phyloP scores from a whole-genome alignment of 2,329 filamentous ascomycete genomes.

The Calonectria crousiana region DNA sequence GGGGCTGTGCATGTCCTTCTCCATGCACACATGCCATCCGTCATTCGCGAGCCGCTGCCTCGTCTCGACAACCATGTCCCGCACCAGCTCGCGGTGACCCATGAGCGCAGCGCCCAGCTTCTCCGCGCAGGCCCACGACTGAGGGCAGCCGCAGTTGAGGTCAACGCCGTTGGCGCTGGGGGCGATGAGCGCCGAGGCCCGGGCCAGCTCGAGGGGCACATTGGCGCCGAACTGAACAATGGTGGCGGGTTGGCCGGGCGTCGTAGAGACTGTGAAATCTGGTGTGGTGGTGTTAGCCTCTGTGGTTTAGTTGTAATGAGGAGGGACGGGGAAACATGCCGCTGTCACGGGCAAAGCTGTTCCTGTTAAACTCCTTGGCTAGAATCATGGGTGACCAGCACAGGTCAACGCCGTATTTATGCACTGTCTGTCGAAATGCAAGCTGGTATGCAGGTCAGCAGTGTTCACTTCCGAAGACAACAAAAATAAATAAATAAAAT shows the following conservation, averaged over 20 bases:
- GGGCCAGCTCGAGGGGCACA: slow-evolving; percentile 69
- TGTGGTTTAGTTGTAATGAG: fast-evolving
- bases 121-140: slow-evolving; percentile 78
- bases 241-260: slow-evolving; percentile 65
- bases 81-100: slow-evolving; percentile 73
- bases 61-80: slow-evolving; percentile 72
- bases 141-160: slow-evolving; percentile 80
- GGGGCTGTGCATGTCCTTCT: slow-evolving; percentile 56
- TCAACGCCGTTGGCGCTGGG: slow-evolving; percentile 75
- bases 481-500: neutral
- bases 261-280: slow-evolving; percentile 73
- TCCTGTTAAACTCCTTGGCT: slow-evolving; percentile 77
- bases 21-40: slow-evolving; percentile 64
- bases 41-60: slow-evolving; percentile 63
- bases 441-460: slow-evolving; percentile 57
- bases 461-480: too few relatives aligned
- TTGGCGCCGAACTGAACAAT: slow-evolving; percentile 78
- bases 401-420: slow-evolving; percentile 73
- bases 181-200: slow-evolving; percentile 71
- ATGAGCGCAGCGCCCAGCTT: slow-evolving; percentile 78
- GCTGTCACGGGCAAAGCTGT: slow-evolving; percentile 68
- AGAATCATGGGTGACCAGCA: slow-evolving; percentile 81
- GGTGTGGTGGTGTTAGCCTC: neutral
- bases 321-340: slow-evolving; percentile 52
- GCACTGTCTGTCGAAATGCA: slow-evolving; percentile 76